Evolutionary conservation across 805 yeast species (phyloP), one percentile per base, ranked within the genome.

Genomic region (Yamadazyma ubonensis): DNA sequence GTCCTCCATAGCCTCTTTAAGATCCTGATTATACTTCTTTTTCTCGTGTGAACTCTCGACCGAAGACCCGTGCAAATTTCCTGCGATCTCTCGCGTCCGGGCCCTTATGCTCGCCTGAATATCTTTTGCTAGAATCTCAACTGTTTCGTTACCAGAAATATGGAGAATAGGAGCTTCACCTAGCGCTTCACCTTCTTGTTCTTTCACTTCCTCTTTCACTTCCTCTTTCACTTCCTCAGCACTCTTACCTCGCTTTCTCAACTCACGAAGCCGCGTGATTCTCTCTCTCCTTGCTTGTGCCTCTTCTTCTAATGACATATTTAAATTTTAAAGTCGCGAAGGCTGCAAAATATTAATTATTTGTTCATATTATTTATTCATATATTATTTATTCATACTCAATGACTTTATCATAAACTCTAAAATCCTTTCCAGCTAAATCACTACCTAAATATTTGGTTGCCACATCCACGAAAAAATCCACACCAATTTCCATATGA

Each of bases 401-500:
- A n/a, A n/a, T n/a, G n/a, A n/a, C n/a, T 22, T 22, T 10, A 22
- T 22, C 7, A 22, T 22, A 22, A 22, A 7, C 25, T 22, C 25
- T 22, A 7, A n/a, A n/a, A 28, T 17, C 23, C 33, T 6, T 12
- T 11, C 9, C 12, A 12, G 7, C 8, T 5, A 29, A 25, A 8
- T 23, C n/a, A 27, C 32, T 35, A 11, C 72, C 78, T 16, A 81
- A 54, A 51, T 75, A 81, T 39, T 57, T 55, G 11, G 45, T 43
- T 3, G 76, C 74, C 3, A 81, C 57, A 2, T 61, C 55, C 11
- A 52, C 51, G 36, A 84, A 58, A 42, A 77, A 73, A 2, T 63
- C 67, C 5, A 79, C 79, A 5, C 76, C 60, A n/a, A 86, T 72
- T 19, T 63, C 61, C 88, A 86, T 83, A 55, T 86, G 95, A 3